Evolutionary conservation across 2,329 filamentous ascomycete genomes (phyloP).

Genomic region (Torrubiellomyces zombiae): DNA sequence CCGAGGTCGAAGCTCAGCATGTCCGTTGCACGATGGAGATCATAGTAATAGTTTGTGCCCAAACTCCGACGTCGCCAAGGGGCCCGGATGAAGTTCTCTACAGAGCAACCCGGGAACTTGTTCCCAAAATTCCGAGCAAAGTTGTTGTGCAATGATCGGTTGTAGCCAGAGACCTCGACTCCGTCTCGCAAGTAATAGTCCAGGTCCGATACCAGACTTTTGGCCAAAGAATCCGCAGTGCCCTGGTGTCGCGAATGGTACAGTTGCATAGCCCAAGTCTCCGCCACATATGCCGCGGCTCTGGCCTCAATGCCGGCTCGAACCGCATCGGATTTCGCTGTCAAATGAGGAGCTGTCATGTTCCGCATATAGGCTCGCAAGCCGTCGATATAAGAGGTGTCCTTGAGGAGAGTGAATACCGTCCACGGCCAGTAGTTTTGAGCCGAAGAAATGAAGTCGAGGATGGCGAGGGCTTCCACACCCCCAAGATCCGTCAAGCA

Average conservation of each 20-base stretch:
- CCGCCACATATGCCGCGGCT: conserved; percentile 67
- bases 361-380: conserved; percentile 53
- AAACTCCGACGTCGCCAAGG: conserved; percentile 46
- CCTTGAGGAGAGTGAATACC: conserved; percentile 60
- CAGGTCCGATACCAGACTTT: conserved; percentile 56
- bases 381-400: conserved; percentile 54
- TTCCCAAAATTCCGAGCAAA: conserved; percentile 70
- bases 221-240: conserved; percentile 46
- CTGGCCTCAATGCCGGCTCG: conserved; percentile 46
- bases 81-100: conserved; percentile 71
- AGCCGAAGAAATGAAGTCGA: conserved; percentile 75
- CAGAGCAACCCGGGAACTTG: conserved; percentile 55
- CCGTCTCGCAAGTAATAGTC: conserved; percentile 68
- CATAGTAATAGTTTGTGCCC: conserved; percentile 71
- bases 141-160: conserved; percentile 71
- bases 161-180: conserved; percentile 67
- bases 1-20: conserved; percentile 62
- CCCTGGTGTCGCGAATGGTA: conserved; percentile 70
- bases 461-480: conserved; percentile 53
- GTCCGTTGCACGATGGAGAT: conserved; percentile 55
- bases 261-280: conserved; percentile 80
- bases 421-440: conserved; percentile 96
- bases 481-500: conserved; percentile 46
- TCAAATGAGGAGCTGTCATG: conserved; percentile 33
- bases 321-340: conserved; percentile 36